Conservation (phyloP, 2,329 filamentous ascomycete species). For the Onygena corvina region DNA sequence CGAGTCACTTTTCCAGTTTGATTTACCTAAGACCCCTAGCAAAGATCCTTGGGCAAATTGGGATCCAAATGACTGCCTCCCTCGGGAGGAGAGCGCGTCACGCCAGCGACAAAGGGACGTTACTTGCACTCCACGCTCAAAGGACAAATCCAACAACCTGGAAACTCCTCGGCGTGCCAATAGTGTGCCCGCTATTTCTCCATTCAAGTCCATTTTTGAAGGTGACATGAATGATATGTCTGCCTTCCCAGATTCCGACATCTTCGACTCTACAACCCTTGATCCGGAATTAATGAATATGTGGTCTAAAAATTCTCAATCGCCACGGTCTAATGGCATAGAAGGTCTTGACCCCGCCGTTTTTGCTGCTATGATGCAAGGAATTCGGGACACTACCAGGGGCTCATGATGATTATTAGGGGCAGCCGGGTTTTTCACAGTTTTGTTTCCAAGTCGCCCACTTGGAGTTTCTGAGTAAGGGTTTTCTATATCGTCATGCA, state of each 20-base stretch:
- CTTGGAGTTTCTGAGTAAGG: background rate
- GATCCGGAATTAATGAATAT: slow-evolving; percentile 19
- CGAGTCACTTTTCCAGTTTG: slow-evolving; percentile 23
- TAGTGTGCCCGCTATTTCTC: background rate
- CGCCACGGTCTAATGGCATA: slow-evolving; percentile 9
- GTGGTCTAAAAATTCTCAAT: slow-evolving; percentile 18
- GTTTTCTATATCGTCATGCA: background rate
- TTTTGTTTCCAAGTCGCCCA: background rate
- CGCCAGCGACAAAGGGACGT: background rate
- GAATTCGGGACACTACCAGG: slow-evolving; percentile 8
- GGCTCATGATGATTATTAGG: background rate
- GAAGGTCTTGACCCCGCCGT: slow-evolving; percentile 9
- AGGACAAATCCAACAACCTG: slow-evolving; percentile 1
- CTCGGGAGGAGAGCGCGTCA: slow-evolving; percentile 16
- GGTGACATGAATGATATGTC: slow-evolving; percentile 9
- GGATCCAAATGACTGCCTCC: slow-evolving; percentile 28
- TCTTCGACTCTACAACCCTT: slow-evolving; percentile 27
- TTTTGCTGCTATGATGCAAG: slow-evolving; percentile 13
- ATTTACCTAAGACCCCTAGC: slow-evolving; percentile 18
- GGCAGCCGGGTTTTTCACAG: background rate
- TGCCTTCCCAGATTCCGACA: slow-evolving; percentile 14
- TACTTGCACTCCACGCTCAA: background rate
- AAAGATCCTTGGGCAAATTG: slow-evolving; percentile 28
- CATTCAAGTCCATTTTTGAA: slow-evolving; percentile 5
- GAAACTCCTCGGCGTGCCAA: background rate